Evolutionary conservation across 495 filamentous ascomycete genomes (phyloP), one percentile per base, ranked within the genome.

Genomic region (Penicillium samsonianum): DNA sequence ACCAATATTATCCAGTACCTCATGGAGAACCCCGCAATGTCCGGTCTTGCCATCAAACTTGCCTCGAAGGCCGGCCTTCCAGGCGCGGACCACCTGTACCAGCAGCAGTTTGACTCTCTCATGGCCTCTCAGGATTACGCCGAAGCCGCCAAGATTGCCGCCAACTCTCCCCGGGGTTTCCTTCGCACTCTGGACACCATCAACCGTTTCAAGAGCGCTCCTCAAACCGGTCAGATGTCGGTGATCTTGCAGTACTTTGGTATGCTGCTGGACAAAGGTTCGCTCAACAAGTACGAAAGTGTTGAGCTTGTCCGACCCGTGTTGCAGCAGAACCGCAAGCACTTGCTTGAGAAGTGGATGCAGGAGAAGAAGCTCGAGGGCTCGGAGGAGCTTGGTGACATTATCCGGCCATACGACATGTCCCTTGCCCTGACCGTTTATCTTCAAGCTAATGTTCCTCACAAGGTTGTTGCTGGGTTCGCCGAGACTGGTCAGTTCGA

Each of bases 231-330:
- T 38, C 81, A 92, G 69, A 87, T 98, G 77, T 95, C 93, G 11
- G 84, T 91, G 58, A 96, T 97, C 54, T 83, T 99, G 47, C 93
- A 96, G 68, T 99, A 98, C 77, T 99, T 99, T 61, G 93, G 95
- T 54, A 89, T 96, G 84, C 80, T 99, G 40, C 81, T 99, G 12
- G 94, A 99, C 67, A 96, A 98, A 82, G 92, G 93, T 28, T 81
- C 84, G 6, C 80, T 99, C 26, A 99, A 98, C 75, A 86, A 87
- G 65, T 86, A 93, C 58, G 94, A 99, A 74, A 95, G 92, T 58
- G 78, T 98, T 46, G 94, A 99, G 73, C 84, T 99, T 60, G 92
- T 94, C 10, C 84, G 90, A 47, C 92, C 95, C 37, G 94, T 99
- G 19, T 74, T 99, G 60, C 86, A 87, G 46, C 94, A 99, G 68